Conservation (phyloP, 2,329 filamentous ascomycete genomes). For the Trichoderma arundinaceum region DNA sequence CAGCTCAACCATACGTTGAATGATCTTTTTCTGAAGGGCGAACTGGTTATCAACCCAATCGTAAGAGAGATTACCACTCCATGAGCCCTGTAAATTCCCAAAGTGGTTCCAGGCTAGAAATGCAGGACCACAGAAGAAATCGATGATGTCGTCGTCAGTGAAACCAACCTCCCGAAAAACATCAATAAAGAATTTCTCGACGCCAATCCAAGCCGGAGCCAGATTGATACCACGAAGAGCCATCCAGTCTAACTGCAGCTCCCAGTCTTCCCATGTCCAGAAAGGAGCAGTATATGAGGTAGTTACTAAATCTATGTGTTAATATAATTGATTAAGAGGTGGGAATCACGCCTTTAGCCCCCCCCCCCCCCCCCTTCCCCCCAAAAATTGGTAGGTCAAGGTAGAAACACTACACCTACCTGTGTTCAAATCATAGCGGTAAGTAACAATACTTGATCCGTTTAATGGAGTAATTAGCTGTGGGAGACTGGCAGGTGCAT, state of each 20-base stretch:
- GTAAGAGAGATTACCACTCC: slow-evolving; percentile 51
- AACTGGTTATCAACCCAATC: slow-evolving; percentile 40
- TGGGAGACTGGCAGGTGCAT: background rate
- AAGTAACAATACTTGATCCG: background rate
- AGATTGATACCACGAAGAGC: slow-evolving; percentile 57
- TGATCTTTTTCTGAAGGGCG: background rate
- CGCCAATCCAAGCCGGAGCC: slow-evolving; percentile 56
- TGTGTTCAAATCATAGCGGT: background rate
- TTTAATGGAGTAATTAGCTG: background rate
- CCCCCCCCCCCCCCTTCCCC: no score
- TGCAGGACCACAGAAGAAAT: slow-evolving; percentile 55
- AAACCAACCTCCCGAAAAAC: background rate
- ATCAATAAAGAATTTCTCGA: slow-evolving; percentile 53
- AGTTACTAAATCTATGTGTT: slow-evolving; percentile 46
- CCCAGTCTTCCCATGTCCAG: slow-evolving; percentile 60
- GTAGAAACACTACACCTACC: background rate
- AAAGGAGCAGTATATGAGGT: slow-evolving; percentile 58
- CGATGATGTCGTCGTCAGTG: slow-evolving; percentile 47
- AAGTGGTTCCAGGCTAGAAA: slow-evolving; percentile 60
- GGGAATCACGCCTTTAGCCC: no score
- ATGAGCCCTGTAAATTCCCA: slow-evolving; percentile 58
- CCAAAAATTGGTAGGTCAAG: no score
- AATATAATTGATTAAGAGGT: background rate
- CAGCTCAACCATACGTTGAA: background rate
- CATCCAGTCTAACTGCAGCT: slow-evolving; percentile 57